Conservation (phyloP, 345 rosid species). For the Moricandia moricandioides region DNA sequence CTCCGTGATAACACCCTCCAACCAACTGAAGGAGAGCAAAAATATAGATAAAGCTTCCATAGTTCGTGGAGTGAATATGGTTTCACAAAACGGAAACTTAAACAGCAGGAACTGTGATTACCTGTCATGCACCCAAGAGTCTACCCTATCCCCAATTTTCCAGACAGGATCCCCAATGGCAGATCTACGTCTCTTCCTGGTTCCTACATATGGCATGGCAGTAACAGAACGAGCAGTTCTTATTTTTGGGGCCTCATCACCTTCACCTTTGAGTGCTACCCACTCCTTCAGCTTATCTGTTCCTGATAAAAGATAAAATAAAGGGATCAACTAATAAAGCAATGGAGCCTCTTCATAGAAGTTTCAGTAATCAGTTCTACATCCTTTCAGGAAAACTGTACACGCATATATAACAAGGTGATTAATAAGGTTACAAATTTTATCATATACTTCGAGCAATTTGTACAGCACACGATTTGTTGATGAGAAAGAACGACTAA, state of each 20-base stretch:
- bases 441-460: neutral
- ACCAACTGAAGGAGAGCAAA: neutral
- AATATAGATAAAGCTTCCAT: conserved; percentile 6
- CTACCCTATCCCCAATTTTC: conserved; percentile 92
- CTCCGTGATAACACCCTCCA: no score
- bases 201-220: no score
- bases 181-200: conserved; percentile 55
- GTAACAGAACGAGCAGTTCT: no score
- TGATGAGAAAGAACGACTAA: neutral
- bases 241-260: no score
- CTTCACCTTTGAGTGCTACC: no score
- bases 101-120: conserved; percentile 24
- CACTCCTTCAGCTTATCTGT: no score
- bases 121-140: conserved; percentile 87
- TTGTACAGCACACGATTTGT: neutral
- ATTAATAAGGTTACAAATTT: neutral
- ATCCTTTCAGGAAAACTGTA: conserved; percentile 1
- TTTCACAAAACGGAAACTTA: neutral
- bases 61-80: neutral
- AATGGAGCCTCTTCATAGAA: neutral
- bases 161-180: conserved; percentile 67
- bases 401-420: conserved; percentile 7
- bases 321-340: neutral
- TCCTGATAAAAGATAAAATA: no score
- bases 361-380: neutral